phyloP scores from a whole-genome alignment of 2,329 filamentous ascomycete species.

The Thelonectria discophora region DNA sequence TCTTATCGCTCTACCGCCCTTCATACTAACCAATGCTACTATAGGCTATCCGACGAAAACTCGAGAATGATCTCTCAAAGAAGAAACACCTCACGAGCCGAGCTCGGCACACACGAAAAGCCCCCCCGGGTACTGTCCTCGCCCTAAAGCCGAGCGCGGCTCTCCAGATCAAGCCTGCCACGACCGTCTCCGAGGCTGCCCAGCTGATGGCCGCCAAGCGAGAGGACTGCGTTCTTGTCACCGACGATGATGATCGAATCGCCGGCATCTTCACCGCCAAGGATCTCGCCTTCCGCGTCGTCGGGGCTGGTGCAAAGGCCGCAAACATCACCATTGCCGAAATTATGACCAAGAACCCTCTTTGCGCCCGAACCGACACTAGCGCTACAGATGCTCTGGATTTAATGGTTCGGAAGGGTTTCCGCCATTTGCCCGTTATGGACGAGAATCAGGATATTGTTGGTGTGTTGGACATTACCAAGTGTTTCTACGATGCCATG shows the following conservation, averaged over 20 bases:
- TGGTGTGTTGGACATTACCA: slow-evolving; percentile 97
- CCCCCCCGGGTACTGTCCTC: slow-evolving; percentile 93
- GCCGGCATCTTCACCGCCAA: slow-evolving; percentile 99
- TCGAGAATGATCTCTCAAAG: slow-evolving; percentile 97
- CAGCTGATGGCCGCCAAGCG: slow-evolving; percentile 99
- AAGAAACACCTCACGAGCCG: slow-evolving; percentile 86
- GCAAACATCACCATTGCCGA: slow-evolving; percentile 92
- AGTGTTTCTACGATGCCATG: slow-evolving; percentile 99
- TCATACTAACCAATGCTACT: slow-evolving; percentile 33
- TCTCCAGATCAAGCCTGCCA: slow-evolving; percentile 95
- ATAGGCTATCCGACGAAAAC: slow-evolving; percentile 94
- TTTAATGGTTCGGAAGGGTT: slow-evolving; percentile 97
- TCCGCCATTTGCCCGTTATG: slow-evolving; percentile 98
- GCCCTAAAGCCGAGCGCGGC: slow-evolving; percentile 94
- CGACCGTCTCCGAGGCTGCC: slow-evolving; percentile 93
- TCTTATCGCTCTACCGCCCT: slow-evolving; percentile 3
- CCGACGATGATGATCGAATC: slow-evolving; percentile 97
- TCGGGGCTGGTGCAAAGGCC: slow-evolving; percentile 89
- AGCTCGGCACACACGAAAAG: slow-evolving; percentile 87
- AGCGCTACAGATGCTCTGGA: slow-evolving; percentile 97
- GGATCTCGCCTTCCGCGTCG: slow-evolving; percentile 96
- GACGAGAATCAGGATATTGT: slow-evolving; percentile 99
- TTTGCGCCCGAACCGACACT: slow-evolving; percentile 96
- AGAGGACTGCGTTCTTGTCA: slow-evolving; percentile 97
- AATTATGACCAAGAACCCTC: slow-evolving; percentile 99